These are phyloP conservation scores for Mortierella polycephala DNA, from an alignment of 371 early-diverging fungal genomes.

Conservation along the genomic window DNA sequence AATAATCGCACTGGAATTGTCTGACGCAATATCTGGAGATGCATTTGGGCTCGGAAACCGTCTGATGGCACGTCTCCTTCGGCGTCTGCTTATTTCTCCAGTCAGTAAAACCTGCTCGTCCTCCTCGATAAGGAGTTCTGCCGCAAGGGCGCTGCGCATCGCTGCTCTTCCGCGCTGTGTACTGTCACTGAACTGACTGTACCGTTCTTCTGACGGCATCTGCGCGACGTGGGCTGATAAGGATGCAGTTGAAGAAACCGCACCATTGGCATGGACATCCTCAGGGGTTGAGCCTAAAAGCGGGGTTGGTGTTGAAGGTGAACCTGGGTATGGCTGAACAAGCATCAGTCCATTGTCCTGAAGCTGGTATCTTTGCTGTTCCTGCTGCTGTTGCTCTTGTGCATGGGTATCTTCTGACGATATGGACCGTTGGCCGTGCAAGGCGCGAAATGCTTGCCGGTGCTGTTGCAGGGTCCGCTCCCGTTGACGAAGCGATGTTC, in stretches of 20 bases:
- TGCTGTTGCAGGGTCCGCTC: conserved; percentile 9
- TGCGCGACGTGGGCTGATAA: not conserved
- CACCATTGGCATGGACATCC: not conserved
- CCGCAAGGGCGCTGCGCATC: conserved; percentile 27
- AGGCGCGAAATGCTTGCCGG: conserved; percentile 6
- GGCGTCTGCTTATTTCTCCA: conserved; percentile 41
- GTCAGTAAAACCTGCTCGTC: conserved; percentile 33
- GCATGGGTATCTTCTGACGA: conserved; percentile 23
- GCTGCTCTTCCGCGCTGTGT: conserved; percentile 34
- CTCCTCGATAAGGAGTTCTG: conserved; percentile 32
- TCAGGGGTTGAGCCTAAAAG: conserved; percentile 3
- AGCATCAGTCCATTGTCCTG: conserved; percentile 34
- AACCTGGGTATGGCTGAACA: conserved; percentile 22
- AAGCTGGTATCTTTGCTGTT: conserved; percentile 18
- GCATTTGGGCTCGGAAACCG: conserved; percentile 12
- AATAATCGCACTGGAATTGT: conserved; percentile 37
- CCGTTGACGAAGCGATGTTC: not conserved
- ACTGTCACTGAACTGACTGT: conserved; percentile 31
- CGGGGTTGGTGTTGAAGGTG: conserved; percentile 18
- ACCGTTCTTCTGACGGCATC: conserved; percentile 10
- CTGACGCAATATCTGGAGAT: conserved; percentile 24
- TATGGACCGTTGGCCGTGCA: conserved; percentile 15
- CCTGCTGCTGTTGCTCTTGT: conserved; percentile 5
- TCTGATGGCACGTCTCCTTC: conserved; percentile 29
- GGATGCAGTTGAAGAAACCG: not conserved